Base-by-base conservation (phyloP, 31 red algal species). In the Porphyra umbilicalis region DNA sequence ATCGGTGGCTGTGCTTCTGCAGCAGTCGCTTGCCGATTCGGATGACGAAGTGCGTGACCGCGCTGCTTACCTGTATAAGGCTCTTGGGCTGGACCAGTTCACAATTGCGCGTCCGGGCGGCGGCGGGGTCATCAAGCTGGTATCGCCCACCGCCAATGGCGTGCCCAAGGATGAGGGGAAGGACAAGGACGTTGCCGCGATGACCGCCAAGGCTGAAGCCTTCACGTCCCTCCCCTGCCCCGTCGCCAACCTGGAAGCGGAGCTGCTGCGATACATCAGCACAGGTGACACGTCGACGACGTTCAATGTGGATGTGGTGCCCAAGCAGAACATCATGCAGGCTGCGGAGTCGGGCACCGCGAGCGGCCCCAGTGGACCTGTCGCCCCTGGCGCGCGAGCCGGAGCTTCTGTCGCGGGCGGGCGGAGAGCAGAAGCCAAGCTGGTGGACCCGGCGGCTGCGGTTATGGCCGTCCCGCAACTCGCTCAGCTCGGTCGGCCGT, bases 11-110 rank as follows among this genome's bases (percentile, higher is more conserved):
- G 82, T 96, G 9, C 89, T 99, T 18, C 84, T 99, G 25, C 85
- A 87, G 76, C 97, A 96, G 67, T 91, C 87, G 40, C 85, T 99
- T 35, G 87, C 94, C 83, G 97, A 99, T 68, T 89, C 79, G 29
- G 97, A 99, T 46, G 97, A 99, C 79, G 97, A 99, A 38, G 94
- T 96, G 78, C 85, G 97, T 13, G 97, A 99, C 81, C 94, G 97
- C 10, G 94, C 97, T 0, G 87, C 92, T n/a, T 96, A 89, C 75
- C 87, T 88, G 76, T 81, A 90, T 13, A 84, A 96, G 75, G 81
- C 84, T 3, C 88, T 94, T 32, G 89, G 89, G 15, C 79, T 96
- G 84, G 86, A 92, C 76, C 80, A 79, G n/a, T 85, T 86, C 33
- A 78, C 25, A 20, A 71, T 71, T 71, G 57, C 57, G 6, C 57